Evolutionary conservation across 495 filamentous ascomycete species (phyloP).

Genomic region (Letharia lupina): DNA sequence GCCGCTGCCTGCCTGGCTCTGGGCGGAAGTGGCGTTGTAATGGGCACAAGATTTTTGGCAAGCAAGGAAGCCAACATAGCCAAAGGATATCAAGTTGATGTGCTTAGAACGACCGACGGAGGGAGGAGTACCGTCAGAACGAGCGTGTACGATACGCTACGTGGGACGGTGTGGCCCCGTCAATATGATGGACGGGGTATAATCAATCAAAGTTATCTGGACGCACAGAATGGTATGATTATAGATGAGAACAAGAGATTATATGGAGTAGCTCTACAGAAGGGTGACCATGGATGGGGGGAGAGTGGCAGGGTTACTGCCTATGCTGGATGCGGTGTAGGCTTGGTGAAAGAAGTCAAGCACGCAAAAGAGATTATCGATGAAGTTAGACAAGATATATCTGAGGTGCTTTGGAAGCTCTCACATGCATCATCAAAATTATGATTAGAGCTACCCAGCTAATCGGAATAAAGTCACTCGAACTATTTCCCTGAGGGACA

Average conservation of each 20-base stretch:
- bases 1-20: conserved; percentile 53
- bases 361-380: conserved; percentile 31
- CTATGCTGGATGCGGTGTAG: conserved; percentile 49
- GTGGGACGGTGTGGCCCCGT: conserved; percentile 58
- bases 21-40: conserved; percentile 53
- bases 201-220: conserved; percentile 51
- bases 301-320: conserved; percentile 51
- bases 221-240: conserved; percentile 40
- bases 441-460: conserved; percentile 1
- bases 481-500: background rate
- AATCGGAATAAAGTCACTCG: background rate
- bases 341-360: conserved; percentile 30
- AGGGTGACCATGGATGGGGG: conserved; percentile 49
- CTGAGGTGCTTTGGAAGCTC: conserved; percentile 11
- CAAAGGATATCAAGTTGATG: conserved; percentile 46
- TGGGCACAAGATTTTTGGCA: conserved; percentile 64
- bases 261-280: conserved; percentile 44
- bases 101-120: conserved; percentile 54
- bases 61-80: conserved; percentile 50
- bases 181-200: conserved; percentile 53
- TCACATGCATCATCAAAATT: conserved; percentile 1
- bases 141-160: conserved; percentile 55
- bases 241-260: conserved; percentile 47
- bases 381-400: conserved; percentile 23
- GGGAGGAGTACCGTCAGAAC: conserved; percentile 56